Evolutionary conservation across 2,329 filamentous ascomycete species (phyloP).

Genomic region (Phialemonium atrogriseum): DNA sequence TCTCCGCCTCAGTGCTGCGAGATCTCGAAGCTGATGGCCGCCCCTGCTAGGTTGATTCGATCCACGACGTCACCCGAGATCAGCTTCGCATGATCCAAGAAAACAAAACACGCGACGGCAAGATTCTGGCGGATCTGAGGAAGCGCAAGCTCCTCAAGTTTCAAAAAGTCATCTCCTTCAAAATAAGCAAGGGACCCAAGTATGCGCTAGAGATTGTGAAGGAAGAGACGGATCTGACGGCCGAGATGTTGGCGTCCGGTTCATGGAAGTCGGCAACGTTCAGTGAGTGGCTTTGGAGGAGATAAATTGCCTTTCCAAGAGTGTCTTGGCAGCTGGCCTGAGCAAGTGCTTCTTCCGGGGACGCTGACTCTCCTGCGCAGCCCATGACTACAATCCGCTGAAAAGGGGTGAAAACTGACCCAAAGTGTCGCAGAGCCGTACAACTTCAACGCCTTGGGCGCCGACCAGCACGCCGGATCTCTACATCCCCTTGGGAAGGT

Average conservation of each 20-base stretch:
- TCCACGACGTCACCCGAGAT: constrained; percentile 71
- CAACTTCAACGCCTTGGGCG: constrained; percentile 45
- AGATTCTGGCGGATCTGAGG: constrained; percentile 72
- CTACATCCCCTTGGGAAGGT: constrained; percentile 82
- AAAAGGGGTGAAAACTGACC: too few species aligned
- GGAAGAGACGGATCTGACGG: constrained; percentile 91
- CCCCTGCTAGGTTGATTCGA: constrained; percentile 52
- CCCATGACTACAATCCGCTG: too few species aligned
- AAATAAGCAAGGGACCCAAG: constrained; percentile 74
- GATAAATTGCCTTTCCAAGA: too few species aligned
- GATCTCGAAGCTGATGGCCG: constrained; percentile 2
- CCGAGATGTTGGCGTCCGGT: constrained; percentile 81
- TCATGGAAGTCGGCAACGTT: constrained; percentile 89
- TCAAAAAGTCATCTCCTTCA: constrained; percentile 80
- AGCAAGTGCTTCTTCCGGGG: too few species aligned
- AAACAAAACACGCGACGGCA: constrained; percentile 64
- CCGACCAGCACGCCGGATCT: constrained; percentile 52
- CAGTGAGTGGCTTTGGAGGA: too few species aligned
- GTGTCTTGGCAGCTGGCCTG: too few species aligned
- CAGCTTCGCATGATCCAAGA: constrained; percentile 67
- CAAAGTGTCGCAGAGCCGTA: constrained; percentile 45
- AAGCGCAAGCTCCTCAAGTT: constrained; percentile 85
- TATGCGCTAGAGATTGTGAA: constrained; percentile 83
- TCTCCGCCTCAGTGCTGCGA: constrained; percentile 32
- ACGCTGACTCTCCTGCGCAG: too few species aligned